Evolutionary conservation across 345 rosid genomes (phyloP), one percentile per base, ranked within the genome.

Genomic region (Pugionium cornutum): DNA sequence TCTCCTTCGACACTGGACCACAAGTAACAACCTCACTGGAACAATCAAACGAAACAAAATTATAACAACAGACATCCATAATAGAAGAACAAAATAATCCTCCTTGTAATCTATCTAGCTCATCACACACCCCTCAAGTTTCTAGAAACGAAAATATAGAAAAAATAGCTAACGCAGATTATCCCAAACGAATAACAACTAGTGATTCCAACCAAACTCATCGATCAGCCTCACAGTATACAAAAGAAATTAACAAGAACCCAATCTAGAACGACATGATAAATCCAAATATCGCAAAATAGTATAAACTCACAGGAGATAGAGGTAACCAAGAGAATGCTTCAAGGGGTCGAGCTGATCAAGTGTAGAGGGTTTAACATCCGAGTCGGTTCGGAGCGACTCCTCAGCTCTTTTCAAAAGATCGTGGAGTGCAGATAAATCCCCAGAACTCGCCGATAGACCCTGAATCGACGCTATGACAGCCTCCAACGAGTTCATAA

Each of bases 281-380:
- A 53, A 56, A 71, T 18, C 35, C 7, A 65, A 49, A 65, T 29
- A 57, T 30, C 27, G 7, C 44, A 32, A 32, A 32, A 32, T 32
- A 32, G 34, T 2, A 11, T 51, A 18, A 69, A 75, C 70, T 77
- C 71, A 88, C 95, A 85, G 79, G 67, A 88, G 29, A 75, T 73
- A 85, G 45, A 88, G 81, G 80, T 83, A 88, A 64, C 95, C 89
- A 18, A 88, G 89, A 65, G 95, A 83, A 70, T 88, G 89, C 47
- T 58, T 77, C 49, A 78, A 60, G 10, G 91, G 83, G 64, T 85
- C 89, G 62, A 88, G 89, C 72, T 82, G 86, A 11, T 81, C 87
- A 66, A 88, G 87, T 61, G 70, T 73, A 51, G 87, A 70, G 35
- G 69, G 37, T 39, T 82, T 67, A 59, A 75, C 60, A 70, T 71